Evolutionary conservation across 345 rosid species (phyloP), one percentile per base, ranked within the genome.

Genomic region (Brassica incana): DNA sequence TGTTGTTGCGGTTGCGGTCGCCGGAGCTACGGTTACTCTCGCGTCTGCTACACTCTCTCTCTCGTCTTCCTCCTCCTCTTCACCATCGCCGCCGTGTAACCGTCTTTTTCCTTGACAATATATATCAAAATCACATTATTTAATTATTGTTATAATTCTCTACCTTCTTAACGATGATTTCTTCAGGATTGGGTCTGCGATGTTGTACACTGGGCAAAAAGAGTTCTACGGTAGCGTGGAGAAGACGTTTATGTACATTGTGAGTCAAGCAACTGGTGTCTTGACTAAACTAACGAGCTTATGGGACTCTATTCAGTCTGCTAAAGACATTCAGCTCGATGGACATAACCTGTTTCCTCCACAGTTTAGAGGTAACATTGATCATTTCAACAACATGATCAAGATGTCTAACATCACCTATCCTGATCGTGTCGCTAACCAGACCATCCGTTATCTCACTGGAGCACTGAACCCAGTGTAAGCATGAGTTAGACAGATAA

Each of bases 11-110:
- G 86, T 38, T 78, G 83, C 33, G 83, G 86, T 20, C 84, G 84
- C 29, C 76, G 84, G 6, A 61, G 30, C 60, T 72, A 73, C 48
- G 83, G 84, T 64, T 86, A 86, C 70, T 83, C 89, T 68, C 81
- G 74, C 25, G 18, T 61, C 67, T 85, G 85, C 62, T 87, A 86
- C 65, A 67, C 84, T 8, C 63, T 84, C 64, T 86, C 86, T 23
- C 85, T 86, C 40, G 45, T 75, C 65, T 68, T 83, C 72, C 90
- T 89, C 83, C 33, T 81, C 27, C 71, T 87, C 74, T 84, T 85
- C 83, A 86, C 90, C 81, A 8, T 84, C 65, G 81, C 85, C 27
- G 87, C 85, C 29, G 81, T 84, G 92, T 89, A 61, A 82, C 72
- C 45, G 61, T 45, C 35, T 6, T 35, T 14, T 36, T 16, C 69